Base-by-base conservation (phyloP, 129 eudicot species). In the Solidago caesia region DNA sequence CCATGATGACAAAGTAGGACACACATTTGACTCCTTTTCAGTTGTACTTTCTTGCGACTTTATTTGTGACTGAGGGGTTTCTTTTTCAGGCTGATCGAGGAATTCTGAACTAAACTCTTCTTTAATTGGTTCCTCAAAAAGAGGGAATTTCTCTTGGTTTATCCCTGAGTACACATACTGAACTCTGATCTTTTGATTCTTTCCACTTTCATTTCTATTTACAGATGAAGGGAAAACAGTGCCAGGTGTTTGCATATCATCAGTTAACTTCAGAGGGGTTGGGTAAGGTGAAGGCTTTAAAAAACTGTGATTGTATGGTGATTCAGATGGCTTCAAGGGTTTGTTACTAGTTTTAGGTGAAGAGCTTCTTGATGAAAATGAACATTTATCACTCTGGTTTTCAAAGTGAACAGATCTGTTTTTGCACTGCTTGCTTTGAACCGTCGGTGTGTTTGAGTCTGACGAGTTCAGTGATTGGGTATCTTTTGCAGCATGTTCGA, bases 161-260 rank as follows among this genome's bases (percentile, higher is more conserved):
- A 77, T 62, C 74, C 76, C 87, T 29, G 98, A 64, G 80, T 86
- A 79, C 52, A 86, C 89, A 64, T 93, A 90, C 79, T 93, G 98
- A 63, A 87, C 80, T 67, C 92, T 82, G 77, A 93, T 82, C 61
- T 85, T 79, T 39, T 83, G 77, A 74, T 80, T 85, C 70, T 71
- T 87, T 33, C 86, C 87, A 59, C 46, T 72, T 68, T 79, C 84
- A 15, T 80, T 55, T 61, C 55, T 67, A 60, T 76, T 68, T 63
- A 68, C 53, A 82, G 75, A 78, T 72, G 87, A 68, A 55, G 96
- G 84, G 76, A 88, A 93, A 67, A 77, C 98, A 61, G 98, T 90
- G 65, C 96, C 98, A 51, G 98, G 98, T 49, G 98, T 93, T 76
- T 93, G 92, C 92, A 90, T 93, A 56, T 93, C 96, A 71, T 86